Evolutionary conservation across 495 filamentous ascomycete genomes (phyloP).

Genomic region (Evernia prunastri): DNA sequence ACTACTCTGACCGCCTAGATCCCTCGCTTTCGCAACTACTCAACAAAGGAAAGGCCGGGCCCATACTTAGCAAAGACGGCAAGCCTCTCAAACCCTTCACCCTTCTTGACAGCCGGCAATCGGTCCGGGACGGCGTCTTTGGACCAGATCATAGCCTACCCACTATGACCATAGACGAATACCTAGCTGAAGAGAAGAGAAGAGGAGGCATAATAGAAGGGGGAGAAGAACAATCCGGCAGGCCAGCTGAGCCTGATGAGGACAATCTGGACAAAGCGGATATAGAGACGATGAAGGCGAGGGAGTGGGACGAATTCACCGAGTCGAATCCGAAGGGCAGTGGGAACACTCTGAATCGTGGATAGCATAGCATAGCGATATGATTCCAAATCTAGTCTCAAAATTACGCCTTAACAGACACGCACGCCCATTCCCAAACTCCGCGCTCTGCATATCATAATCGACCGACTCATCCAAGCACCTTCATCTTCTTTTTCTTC

Average conservation of each 20-base stretch:
- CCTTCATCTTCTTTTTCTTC: conserved; percentile 93
- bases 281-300: conserved; percentile 82
- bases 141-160: conserved; percentile 85
- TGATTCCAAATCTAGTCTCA: neutral
- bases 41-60: conserved; percentile 52
- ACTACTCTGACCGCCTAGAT: conserved; percentile 74
- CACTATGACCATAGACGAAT: conserved; percentile 97
- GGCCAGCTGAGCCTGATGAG: conserved; percentile 69
- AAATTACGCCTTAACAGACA: neutral
- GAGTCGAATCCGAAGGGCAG: conserved; percentile 84
- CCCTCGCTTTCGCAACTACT: conserved; percentile 49
- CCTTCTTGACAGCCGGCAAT: conserved; percentile 67
- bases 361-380: conserved; percentile 37
- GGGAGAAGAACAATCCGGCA: conserved; percentile 72
- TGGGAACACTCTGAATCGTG: conserved; percentile 82
- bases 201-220: conserved; percentile 89
- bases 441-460: conserved; percentile 2
- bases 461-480: conserved; percentile 47
- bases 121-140: conserved; percentile 79
- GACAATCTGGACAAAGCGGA: conserved; percentile 83
- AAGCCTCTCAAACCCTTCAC: conserved; percentile 92
- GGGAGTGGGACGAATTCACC: conserved; percentile 91
- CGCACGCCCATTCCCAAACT: conserved; percentile 14
- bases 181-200: conserved; percentile 82
- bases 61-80: conserved; percentile 71